Evolutionary conservation across 192 early-diverging fungal species (phyloP).

Genomic region (Coemansia sp.): DNA sequence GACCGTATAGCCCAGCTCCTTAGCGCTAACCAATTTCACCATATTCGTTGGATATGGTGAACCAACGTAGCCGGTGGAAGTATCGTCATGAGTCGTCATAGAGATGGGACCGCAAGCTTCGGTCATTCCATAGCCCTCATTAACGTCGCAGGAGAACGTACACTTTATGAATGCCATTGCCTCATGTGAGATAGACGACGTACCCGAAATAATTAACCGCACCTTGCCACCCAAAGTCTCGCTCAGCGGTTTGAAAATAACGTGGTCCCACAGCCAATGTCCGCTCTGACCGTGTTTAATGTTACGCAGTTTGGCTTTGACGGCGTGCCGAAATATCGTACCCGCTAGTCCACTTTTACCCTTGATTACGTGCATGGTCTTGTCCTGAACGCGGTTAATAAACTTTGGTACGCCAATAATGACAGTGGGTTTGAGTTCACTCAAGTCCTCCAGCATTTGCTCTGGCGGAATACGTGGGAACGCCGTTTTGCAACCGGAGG

Average conservation of each 20-base stretch:
- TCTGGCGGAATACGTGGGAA: constrained; percentile 77
- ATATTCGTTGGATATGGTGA: constrained; percentile 69
- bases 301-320: constrained; percentile 54
- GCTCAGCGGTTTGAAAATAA: constrained; percentile 76
- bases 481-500: constrained; percentile 70
- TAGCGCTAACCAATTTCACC: constrained; percentile 88
- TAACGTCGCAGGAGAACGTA: constrained; percentile 75
- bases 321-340: constrained; percentile 59
- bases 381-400: constrained; percentile 86
- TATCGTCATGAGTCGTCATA: constrained; percentile 62
- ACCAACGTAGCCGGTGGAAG: constrained; percentile 74
- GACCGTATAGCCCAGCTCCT: constrained; percentile 84
- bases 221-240: constrained; percentile 79
- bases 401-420: constrained; percentile 85
- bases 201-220: constrained; percentile 75
- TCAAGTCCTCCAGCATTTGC: constrained; percentile 77
- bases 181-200: constrained; percentile 83
- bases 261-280: constrained; percentile 86
- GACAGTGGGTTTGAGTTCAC: constrained; percentile 75
- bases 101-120: constrained; percentile 69
- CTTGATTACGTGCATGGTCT: constrained; percentile 63
- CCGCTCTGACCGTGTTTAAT: constrained; percentile 63
- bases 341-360: constrained; percentile 66
- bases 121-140: constrained; percentile 94
- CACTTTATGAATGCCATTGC: constrained; percentile 86